Evolutionary conservation across 1,284 basidiomycete genomes (phyloP), one percentile per base, ranked within the genome.

Genomic region (Ustilago nuda): DNA sequence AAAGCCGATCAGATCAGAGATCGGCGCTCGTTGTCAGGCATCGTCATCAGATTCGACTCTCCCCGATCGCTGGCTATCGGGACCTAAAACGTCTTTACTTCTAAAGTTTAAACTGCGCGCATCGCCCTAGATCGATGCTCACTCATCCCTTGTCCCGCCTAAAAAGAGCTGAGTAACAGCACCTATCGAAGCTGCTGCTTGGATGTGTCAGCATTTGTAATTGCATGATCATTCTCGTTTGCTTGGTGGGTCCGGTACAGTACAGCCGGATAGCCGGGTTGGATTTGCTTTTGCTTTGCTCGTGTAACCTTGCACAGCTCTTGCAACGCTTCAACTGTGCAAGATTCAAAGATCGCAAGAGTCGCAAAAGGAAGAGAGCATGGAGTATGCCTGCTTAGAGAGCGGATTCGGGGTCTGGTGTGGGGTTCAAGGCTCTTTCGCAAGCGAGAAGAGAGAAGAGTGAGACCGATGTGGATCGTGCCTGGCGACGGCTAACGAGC

Each of bases 51-150:
- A n/a, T n/a, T n/a, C n/a, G 19, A 19, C 19, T 19, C 1, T 19
- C 19, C 19, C 19, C 19, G 19, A 19, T 19, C 19, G 19, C 19
- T 1, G 1, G 19, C 19, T 19, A 19, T 19, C 19, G 19, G 19
- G 19, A 19, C 19, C 19, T 1, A 19, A 19, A 19, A 19, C 1
- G 19, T 19, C 19, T 19, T 19, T 19, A 19, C 19, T 19, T 19
- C 1, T 19, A 19, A 19, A 19, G 39, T n/a, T 41, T 15, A 32
- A 11, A 23, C 8, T 11, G 17, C 27, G 53, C 13, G 39, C 27
- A 27, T 13, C 23, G 27, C 12, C 9, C 23, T 19, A 19, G 53
- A 61, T 61, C 59, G 59, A 41, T 36, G 59, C 59, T 61, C 59
- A 61, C 50, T 61, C 59, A 61, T 61, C 59, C 7, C 19, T 17